Base-by-base conservation (phyloP, 495 filamentous ascomycete species). In the Hamigera avellanea region DNA sequence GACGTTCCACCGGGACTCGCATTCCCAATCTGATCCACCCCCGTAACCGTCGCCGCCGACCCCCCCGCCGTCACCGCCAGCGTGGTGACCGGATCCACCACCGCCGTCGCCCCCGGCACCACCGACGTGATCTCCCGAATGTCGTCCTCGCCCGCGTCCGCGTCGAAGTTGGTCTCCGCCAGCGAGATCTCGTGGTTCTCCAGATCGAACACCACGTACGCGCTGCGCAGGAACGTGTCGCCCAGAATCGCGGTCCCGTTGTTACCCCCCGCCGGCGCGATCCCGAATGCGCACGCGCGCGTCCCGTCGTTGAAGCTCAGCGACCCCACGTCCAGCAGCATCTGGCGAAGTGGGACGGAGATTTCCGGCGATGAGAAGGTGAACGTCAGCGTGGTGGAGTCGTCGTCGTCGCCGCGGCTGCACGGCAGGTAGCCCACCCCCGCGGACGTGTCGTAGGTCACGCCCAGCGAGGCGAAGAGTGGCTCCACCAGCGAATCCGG, bases 161-260 rank as follows among this genome's bases (percentile, higher is more conserved):
- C 59, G 50, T 95, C 86, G 60, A 93, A 94, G 31, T 74, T 76
- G 1, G 89, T 91, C 50, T 83, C 81, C 9, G 86, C 89, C 26
- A 98, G 57, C 8, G 80, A 81, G 39, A 98, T 88, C 59, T 86
- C 71, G 57, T 95, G 86, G 52, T 89, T 94, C 10, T 67, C 70
- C 12, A 95, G 62, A 48, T 95, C 88, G 49, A 87, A 95, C 0
- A 98, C 89, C 18, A 95, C 77, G 49, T 95, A 98, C 0, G 88
- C 86, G 23, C 78, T 83, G 37, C 91, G 74, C 12, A 98, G 67
- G 63, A 95, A 98, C 0, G 89, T 95, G 53, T 98, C 89, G 9
- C 89, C 89, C 21, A 98, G 61, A 3, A 94, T 80, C 26, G 70
- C 63, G 3, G 74, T 78, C 26, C 70, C 71, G 30, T 73, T n/a